Evolutionary conservation across 176 grass and related monocot species (phyloP), one percentile per base, ranked within the genome.

Genomic region (Phyllostachys edulis): DNA sequence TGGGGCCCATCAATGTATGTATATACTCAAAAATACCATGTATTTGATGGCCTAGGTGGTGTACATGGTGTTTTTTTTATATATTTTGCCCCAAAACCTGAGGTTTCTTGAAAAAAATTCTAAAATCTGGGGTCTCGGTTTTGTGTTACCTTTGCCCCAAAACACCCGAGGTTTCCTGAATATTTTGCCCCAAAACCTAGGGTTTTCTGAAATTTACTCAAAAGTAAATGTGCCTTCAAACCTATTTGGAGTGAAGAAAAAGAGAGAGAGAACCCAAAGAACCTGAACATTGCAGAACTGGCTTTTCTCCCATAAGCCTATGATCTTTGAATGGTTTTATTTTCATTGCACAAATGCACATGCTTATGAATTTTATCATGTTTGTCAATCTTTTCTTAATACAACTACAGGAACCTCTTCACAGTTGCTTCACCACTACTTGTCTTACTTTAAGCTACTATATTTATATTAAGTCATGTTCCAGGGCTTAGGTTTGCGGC

Each of bases 401-500:
- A 52, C 64, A 44, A 14, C 15, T 34, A 50, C 3, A 29, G 5
- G 8, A 0, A 63, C 13, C 0, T 71, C 29, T 71, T 20, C 36
- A 16, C 10, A 57, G 1, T 17, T 87, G 16, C 54, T 77, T 68
- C 29, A 63, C 61, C 66, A 8, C 67, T 64, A 45, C 16, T 69
- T 67, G 14, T 67, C 71, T 32, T 79, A 24, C 27, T 82, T 67
- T 81, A 42, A 73, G n/a, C n/a, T 80, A 52, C 24, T 84, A 9
- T 76, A 57, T 82, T 80, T 47, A 71, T 67, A 38, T 80, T 32
- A 32, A 76, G 18, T 72, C 54, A 52, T 68, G 11, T 67, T 90
- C 42, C 82, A 98, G 96, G 96, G 93, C 11, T 89, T 98, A 80
- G 91, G 93, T 39, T 83, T 98, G 89, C 82, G 93, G 26, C 93